A percentile compares a stretch with the other conserved stretches of the same genome.
phyloP scores from a whole-genome alignment of 2,329 filamentous ascomycete species.

The Aureobasidium melanogenum region DNA sequence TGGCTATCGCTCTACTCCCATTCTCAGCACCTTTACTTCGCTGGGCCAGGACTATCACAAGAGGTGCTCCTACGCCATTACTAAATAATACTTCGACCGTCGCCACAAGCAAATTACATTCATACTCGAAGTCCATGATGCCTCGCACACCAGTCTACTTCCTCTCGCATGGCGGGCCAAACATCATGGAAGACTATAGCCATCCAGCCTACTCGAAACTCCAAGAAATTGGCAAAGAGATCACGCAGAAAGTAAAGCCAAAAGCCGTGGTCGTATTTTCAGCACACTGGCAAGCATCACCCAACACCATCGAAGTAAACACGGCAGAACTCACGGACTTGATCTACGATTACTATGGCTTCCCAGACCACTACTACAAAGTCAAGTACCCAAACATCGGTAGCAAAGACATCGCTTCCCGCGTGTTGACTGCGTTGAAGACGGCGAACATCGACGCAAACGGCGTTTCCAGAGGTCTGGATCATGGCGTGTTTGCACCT shows the following conservation, averaged over 20 bases:
- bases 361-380: constrained; percentile 60
- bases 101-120: neutral
- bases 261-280: constrained; percentile 68
- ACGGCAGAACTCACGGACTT: constrained; percentile 54
- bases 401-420: constrained; percentile 49
- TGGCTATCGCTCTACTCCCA: constrained; percentile 6
- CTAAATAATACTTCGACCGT: neutral
- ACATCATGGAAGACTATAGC: constrained; percentile 51
- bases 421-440: constrained; percentile 47
- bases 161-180: constrained; percentile 45
- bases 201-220: constrained; percentile 61
- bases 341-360: constrained; percentile 69
- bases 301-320: constrained; percentile 54
- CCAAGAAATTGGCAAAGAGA: constrained; percentile 57
- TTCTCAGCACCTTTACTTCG: neutral
- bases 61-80: neutral
- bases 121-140: constrained; percentile 13
- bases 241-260: constrained; percentile 60
- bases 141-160: constrained; percentile 43
- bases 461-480: constrained; percentile 55
- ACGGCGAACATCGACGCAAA: constrained; percentile 52
- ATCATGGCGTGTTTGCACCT: constrained; percentile 67
- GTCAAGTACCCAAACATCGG: constrained; percentile 58
- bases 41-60: neutral
- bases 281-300: constrained; percentile 62